Evolutionary conservation across 2,329 filamentous ascomycete species (phyloP), one percentile per base, ranked within the genome.

Genomic region (Massarina eburnea): DNA sequence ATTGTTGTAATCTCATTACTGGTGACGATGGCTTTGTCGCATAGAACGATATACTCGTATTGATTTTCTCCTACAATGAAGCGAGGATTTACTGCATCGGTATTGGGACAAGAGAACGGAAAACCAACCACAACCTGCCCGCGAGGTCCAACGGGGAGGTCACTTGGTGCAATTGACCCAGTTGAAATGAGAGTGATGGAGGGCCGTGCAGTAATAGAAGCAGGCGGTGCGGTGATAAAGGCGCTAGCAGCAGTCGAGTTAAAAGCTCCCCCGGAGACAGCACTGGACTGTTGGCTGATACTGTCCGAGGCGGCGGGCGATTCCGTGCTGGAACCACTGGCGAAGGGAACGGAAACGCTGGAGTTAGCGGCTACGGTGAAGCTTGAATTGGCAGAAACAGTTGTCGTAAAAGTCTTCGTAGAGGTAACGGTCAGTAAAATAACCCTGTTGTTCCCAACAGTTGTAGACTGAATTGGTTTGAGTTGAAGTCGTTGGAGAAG

Each of bases 1-100:
- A 49, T 20, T 2, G 26, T 41, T 8, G 53, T 51, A 4, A 62
- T 27, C 8, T 51, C 51, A 20, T 59, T 61, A 37, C 51, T 48
- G 2, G 48, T 51, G 3, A 52, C 45, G 15, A 62, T 43, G 8
- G 57, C 51, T 2, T 55, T 65, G 38, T 66, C 53, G 38, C 62
- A 68, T n/a, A 58, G 45, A 3, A 68, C 51, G 5, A 52, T 30
- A 43, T 64, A 67, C 30, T 66, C 59, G 22, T 59, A 56, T 30
- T 53, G 52, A 19, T 54, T 36, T 20, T 55, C 52, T 15, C 55
- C 58, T 8, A 62, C 51, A 38, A 66, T 53, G 37, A 62, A 62
- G 12, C 59, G 57, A 3, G 61, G 50, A 8, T 37, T 49, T 20
- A 55, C 49, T 24, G 46, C 45, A 17, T 54, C 35, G 34, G 51